Evolutionary conservation across 2,329 filamentous ascomycete genomes (phyloP).

Genomic region (Ceratocystis albifundus): DNA sequence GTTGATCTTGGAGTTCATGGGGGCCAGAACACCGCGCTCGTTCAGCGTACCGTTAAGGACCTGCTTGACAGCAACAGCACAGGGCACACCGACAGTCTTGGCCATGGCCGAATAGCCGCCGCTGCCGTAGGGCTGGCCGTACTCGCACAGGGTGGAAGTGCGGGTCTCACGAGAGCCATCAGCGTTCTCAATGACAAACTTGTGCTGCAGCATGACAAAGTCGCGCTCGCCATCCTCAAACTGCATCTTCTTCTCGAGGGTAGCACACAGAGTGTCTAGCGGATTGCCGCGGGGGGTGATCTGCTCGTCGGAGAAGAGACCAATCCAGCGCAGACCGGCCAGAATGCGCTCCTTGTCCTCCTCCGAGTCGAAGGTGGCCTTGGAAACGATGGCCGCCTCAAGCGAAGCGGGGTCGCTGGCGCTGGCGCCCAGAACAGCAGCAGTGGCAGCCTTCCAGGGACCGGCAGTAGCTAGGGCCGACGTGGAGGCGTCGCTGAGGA

Average conservation of each 20-base stretch:
- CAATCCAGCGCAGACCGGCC: constrained; percentile 60
- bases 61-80: constrained; percentile 55
- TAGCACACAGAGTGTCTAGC: constrained; percentile 81
- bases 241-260: constrained; percentile 83
- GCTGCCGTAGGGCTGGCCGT: constrained; percentile 65
- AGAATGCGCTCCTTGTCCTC: constrained; percentile 61
- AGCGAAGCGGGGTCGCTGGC: constrained; percentile 59
- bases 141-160: constrained; percentile 71
- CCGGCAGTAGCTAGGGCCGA: constrained; percentile 55
- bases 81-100: constrained; percentile 63
- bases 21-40: constrained; percentile 64
- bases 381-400: constrained; percentile 58
- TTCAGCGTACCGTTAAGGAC: constrained; percentile 63
- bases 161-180: constrained; percentile 66
- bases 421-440: constrained; percentile 59
- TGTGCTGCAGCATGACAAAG: constrained; percentile 68
- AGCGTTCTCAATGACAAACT: constrained; percentile 72
- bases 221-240: constrained; percentile 75
- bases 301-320: constrained; percentile 54
- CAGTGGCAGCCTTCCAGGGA: constrained; percentile 75
- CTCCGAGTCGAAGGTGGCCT: constrained; percentile 51
- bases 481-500: constrained; percentile 61
- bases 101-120: constrained; percentile 76
- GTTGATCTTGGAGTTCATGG: constrained; percentile 60
- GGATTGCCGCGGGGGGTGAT: constrained; percentile 66